A percentile compares a stretch with the other conserved stretches of the same genome.
Evolutionary conservation across 2,329 filamentous ascomycete genomes (phyloP).

Genomic region (Fusarium tanahbumbuense): DNA sequence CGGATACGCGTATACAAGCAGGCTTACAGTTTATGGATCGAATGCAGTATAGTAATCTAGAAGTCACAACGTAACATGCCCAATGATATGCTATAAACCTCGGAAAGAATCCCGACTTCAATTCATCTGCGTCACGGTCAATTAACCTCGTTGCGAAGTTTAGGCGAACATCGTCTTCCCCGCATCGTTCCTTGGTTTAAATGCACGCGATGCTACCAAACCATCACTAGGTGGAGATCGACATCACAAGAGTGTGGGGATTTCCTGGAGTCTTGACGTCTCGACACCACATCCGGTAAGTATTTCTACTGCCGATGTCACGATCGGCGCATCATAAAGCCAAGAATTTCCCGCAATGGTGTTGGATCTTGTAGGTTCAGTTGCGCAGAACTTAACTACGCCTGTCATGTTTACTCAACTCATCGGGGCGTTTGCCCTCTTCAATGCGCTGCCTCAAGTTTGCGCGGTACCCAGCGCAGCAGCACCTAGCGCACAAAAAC

Average conservation of each 20-base stretch:
- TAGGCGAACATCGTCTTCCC: not conserved
- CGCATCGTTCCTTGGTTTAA: not conserved
- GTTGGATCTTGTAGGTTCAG: not conserved
- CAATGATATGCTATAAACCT: fast-evolving
- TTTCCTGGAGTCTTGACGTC: constrained; percentile 8
- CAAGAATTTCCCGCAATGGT: not conserved
- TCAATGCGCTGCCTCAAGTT: not conserved
- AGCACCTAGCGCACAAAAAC: not conserved
- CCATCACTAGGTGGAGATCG: not conserved
- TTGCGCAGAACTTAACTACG: not conserved
- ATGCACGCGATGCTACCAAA: not conserved
- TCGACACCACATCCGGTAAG: constrained; percentile 1
- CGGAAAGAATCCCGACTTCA: not conserved
- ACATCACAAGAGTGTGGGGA: not conserved
- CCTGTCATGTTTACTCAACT: constrained; percentile 12
- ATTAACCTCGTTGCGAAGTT: not conserved
- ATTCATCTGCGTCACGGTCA: not conserved
- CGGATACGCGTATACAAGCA: too few species aligned
- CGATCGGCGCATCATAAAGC: not conserved
- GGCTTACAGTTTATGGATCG: too few species aligned
- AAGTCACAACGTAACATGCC: too few species aligned
- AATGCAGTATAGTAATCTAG: too few species aligned
- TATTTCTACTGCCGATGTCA: not conserved
- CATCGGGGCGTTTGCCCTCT: constrained; percentile 16
- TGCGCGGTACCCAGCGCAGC: not conserved